Evolutionary conservation across 495 filamentous ascomycete genomes (phyloP), one percentile per base, ranked within the genome.

Genomic region (Parmelia sp.): DNA sequence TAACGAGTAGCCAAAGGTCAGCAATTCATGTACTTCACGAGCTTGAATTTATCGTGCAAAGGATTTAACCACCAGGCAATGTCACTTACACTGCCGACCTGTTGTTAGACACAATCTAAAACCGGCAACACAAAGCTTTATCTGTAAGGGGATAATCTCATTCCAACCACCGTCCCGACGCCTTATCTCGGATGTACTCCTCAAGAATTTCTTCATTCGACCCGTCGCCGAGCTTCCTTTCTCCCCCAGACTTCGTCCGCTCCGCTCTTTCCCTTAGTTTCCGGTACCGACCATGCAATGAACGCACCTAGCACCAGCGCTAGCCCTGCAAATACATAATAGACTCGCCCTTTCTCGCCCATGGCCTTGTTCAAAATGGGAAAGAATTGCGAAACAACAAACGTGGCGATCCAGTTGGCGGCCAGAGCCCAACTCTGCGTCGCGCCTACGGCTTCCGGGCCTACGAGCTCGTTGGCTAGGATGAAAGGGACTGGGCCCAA

Each of bases 401-500:
- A 97, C 0, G 95, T 97, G 2, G 92, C 89, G 33, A 90, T 80
- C 84, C 94, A 97, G 75, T 91, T 98, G 3, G 90, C 88, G 0
- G 87, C 89, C 40, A 97, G 74, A 0, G 88, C 90, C 78, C 89
- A 90, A 40, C 84, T 88, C 74, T 98, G 94, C 7, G 90, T 87
- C 0, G 92, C 90, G 0, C 92, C 93, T 1, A 96, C 91, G 0
- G 93, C 92, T 68, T 93, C 89, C 4, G 89, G 85, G 0, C 86
- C 89, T 7, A 97, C 95, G 4, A 96, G 83, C 75, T 96, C 92
- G 4, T 88, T 88, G 1, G 92, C 86, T 39, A 98, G 81, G 69
- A 97, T 93, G 77, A 97, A 98, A 0, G 94, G 94, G 4, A 98
- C 87, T 0, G 94, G 95, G 0, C 94, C 94, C 0, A 98, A 79